Evolutionary conservation across 257 asterid genomes (phyloP).

Genomic region (Eustoma russellianum): DNA sequence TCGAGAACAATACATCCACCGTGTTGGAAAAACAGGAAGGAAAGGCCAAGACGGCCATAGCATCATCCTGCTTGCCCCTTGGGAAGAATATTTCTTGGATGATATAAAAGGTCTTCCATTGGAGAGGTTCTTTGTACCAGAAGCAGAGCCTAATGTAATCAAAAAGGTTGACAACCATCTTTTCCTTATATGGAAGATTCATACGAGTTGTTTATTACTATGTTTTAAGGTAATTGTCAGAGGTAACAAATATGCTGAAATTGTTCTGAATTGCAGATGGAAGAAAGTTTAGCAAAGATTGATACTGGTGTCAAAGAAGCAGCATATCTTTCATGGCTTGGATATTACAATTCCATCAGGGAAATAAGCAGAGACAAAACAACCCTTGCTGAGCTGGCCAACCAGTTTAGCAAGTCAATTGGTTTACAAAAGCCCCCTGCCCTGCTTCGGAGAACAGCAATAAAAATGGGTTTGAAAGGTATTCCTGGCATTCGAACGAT

Average conservation of each 20-base stretch:
- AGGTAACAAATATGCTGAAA: neutral
- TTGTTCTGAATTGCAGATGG: slow-evolving; percentile 35
- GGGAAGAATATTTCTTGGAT: slow-evolving; percentile 83
- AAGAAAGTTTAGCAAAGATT: slow-evolving; percentile 45
- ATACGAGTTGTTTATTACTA: neutral
- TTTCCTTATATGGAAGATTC: neutral
- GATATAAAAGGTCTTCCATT: slow-evolving; percentile 72
- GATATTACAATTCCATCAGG: slow-evolving; percentile 68
- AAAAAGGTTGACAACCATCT: slow-evolving; percentile 39
- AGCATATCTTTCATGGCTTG: slow-evolving; percentile 87
- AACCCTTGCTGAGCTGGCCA: slow-evolving; percentile 67
- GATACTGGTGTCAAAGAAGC: slow-evolving; percentile 72
- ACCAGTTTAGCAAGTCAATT: slow-evolving; percentile 63
- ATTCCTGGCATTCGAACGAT: slow-evolving; percentile 61
- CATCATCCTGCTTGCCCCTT: slow-evolving; percentile 70
- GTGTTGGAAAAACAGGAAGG: slow-evolving; percentile 92
- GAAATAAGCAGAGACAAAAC: slow-evolving; percentile 76
- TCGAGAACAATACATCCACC: slow-evolving; percentile 80
- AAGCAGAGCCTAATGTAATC: slow-evolving; percentile 34
- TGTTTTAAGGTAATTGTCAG: neutral
- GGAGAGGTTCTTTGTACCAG: slow-evolving; percentile 37
- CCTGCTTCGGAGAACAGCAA: slow-evolving; percentile 56
- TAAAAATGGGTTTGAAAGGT: slow-evolving; percentile 85
- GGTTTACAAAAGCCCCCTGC: slow-evolving; percentile 78
- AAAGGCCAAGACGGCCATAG: slow-evolving; percentile 87